Evolutionary conservation across 768 basidiomycete species (phyloP).

Genomic region (Kwoniella bestiolae): DNA sequence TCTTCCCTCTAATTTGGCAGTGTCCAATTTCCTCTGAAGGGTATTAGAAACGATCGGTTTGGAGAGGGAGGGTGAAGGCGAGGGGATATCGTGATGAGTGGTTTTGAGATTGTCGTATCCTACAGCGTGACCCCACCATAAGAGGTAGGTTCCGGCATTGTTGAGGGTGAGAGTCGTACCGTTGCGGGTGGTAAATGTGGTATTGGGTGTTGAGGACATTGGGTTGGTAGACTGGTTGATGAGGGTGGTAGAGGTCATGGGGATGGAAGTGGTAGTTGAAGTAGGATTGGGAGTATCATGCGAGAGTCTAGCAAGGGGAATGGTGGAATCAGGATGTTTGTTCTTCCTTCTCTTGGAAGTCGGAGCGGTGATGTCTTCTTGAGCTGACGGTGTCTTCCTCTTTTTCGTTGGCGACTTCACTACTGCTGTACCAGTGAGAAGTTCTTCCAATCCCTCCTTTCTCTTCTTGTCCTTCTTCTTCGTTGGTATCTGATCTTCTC

Average conservation of each 20-base stretch:
- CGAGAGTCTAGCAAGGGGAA: too few relatives aligned
- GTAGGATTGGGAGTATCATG: not conserved
- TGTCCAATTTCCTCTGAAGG: not conserved
- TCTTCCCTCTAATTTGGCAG: not conserved
- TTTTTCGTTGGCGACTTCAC: not conserved
- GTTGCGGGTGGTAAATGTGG: not conserved
- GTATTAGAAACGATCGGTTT: not conserved
- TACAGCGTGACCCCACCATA: slow-evolving; percentile 29
- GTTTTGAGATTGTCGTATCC: slow-evolving; percentile 17
- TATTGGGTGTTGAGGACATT: not conserved
- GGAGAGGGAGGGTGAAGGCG: not conserved
- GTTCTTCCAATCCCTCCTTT: not conserved
- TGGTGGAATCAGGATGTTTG: not conserved
- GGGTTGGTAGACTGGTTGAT: not conserved
- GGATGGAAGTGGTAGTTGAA: not conserved
- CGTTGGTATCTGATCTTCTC: not conserved
- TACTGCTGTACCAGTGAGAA: too few relatives aligned
- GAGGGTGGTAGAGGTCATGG: not conserved
- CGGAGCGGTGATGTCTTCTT: not conserved
- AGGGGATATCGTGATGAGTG: not conserved
- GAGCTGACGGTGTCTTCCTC: not conserved
- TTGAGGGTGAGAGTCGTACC: slow-evolving; percentile 19
- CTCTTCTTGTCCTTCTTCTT: not conserved
- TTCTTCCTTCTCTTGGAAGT: not conserved
- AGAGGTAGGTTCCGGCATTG: slow-evolving; percentile 27